These are phyloP conservation scores for Novymonas esmeraldas DNA, from an alignment of 208 protist genomes.

Conservation along the genomic window DNA sequence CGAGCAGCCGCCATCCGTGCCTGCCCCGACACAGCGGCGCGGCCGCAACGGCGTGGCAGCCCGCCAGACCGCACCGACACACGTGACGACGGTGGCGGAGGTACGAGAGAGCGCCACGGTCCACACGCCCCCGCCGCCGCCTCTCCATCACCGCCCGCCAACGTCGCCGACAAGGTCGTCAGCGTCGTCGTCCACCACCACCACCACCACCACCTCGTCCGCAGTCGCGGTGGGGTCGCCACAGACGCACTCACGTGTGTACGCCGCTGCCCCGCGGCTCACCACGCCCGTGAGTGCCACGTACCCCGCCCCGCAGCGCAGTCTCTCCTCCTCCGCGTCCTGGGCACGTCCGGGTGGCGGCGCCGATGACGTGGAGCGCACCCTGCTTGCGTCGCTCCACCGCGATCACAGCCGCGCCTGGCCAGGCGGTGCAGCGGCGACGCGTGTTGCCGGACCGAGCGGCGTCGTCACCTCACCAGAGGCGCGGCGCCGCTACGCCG, in stretches of 20 bases:
- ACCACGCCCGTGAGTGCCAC: background rate
- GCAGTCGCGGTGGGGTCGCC: too few species aligned
- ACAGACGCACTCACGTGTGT: too few species aligned
- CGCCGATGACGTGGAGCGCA: background rate
- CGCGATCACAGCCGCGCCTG: background rate
- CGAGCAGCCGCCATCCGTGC: too few species aligned
- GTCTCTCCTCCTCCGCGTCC: background rate
- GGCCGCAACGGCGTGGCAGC: too few species aligned
- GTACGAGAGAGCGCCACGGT: too few species aligned
- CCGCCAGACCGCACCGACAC: too few species aligned
- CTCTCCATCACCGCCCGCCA: background rate
- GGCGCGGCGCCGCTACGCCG: background rate
- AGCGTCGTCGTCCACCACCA: background rate
- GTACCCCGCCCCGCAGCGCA: background rate
- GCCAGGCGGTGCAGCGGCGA: background rate
- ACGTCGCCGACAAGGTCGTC: background rate
- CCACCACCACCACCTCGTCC: background rate
- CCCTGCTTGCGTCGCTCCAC: conserved; percentile 7
- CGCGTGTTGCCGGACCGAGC: background rate
- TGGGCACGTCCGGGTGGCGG: background rate
- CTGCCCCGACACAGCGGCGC: too few species aligned
- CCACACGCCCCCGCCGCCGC: background rate
- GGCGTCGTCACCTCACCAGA: background rate
- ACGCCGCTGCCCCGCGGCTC: too few species aligned
- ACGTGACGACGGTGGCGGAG: background rate